phyloP scores from a whole-genome alignment of 192 early-diverging fungal genomes.

The Coemansia sp. region DNA sequence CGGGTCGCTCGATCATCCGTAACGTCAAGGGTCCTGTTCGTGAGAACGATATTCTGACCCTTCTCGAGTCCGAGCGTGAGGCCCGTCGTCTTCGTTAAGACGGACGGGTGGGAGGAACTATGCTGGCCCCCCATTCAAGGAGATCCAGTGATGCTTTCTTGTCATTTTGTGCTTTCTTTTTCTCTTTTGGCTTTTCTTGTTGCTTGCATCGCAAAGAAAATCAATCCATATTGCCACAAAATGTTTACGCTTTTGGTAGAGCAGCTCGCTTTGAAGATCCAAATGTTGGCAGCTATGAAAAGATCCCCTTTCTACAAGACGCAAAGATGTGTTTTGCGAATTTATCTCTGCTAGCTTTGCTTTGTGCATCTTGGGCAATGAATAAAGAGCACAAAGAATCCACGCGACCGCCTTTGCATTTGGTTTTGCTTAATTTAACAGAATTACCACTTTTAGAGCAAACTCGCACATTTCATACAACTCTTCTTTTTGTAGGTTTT shows the following conservation, averaged over 20 bases:
- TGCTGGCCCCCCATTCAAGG: not conserved
- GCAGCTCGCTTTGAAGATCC: too few species aligned
- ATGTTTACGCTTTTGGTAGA: not conserved
- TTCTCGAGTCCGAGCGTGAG: constrained; percentile 99
- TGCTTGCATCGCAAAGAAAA: constrained; percentile 6
- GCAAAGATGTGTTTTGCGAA: too few species aligned
- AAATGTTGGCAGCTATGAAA: too few species aligned
- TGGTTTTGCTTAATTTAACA: too few species aligned
- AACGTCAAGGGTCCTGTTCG: constrained; percentile 99
- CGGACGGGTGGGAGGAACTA: constrained; percentile 5
- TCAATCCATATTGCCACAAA: not conserved
- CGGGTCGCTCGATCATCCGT: constrained; percentile 96
- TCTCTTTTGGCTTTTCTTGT: not conserved
- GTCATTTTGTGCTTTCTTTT: constrained; percentile 8
- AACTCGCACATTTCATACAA: not conserved
- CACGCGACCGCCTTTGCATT: too few species aligned
- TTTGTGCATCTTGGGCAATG: not conserved
- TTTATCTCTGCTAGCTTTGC: too few species aligned
- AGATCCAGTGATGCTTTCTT: constrained; percentile 1
- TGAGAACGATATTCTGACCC: constrained; percentile 94
- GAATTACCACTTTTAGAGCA: not conserved
- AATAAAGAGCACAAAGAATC: not conserved
- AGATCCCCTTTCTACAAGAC: not conserved
- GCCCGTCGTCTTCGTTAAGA: constrained; percentile 97
- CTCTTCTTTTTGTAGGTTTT: not conserved